Evolutionary conservation across 805 yeast species (phyloP), one percentile per base, ranked within the genome.

Genomic region (Candida pini): DNA sequence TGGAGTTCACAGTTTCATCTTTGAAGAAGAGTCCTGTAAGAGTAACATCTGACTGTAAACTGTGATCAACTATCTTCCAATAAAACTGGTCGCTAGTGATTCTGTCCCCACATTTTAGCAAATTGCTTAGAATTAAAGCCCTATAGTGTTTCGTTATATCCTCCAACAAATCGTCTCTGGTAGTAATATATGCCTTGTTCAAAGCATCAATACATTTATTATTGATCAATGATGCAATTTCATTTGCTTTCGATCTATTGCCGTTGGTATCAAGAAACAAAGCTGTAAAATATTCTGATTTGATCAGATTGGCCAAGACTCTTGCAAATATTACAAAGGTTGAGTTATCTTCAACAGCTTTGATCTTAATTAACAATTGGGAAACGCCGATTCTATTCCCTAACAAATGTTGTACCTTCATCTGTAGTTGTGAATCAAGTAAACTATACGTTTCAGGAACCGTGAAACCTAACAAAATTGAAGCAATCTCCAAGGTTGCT

Each of bases 321-420:
- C 15, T 31, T 8, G 38, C 20, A 31, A 27, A 43, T 6, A 26
- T 12, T n/a, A 28, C 3, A 5, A 3, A 5, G 10, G 10, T 15
- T 5, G 22, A 22, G 4, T 25, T 28, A 27, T 33, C 27, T n/a
- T n/a, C n/a, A n/a, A n/a, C n/a, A 5, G 39, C 9, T 25, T 39
- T 44, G 9, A 38, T 9, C 15, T 33, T 38, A 4, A 35, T 25
- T 9, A 45, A 38, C 9, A 52, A 26, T 14, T 51, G 55, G 4
- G 51, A 48, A 3, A 56, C 4, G 0, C 55, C 57, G 2, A 55
- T 43, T 26, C 53, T 35, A n/a, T 42, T 40, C 9, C 35, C 26
- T n/a, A 56, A 29, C 9, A 49, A 25, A 7, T 30, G 35, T 9
- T 21, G 9, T 1, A 49, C 18, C 1, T 18, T 15, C 1, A 15